These are phyloP conservation scores for Aspergillus pseudoviridinutans DNA, from an alignment of 2,329 filamentous ascomycete species.

Conservation along the genomic window DNA sequence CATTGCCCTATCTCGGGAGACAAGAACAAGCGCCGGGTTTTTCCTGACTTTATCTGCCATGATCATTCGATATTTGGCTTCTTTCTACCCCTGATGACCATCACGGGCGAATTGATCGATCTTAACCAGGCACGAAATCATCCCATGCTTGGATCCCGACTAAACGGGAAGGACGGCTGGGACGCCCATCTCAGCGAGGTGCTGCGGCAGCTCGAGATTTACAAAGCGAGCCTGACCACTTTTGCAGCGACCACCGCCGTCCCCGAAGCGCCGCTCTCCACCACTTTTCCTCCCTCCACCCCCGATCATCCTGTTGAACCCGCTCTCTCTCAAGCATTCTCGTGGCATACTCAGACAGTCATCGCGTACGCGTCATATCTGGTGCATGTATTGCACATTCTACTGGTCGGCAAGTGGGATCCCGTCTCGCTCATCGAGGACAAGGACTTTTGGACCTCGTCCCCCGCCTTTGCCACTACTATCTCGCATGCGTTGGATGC, in stretches of 20 bases:
- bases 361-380: slow-evolving; percentile 86
- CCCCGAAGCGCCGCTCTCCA: slow-evolving; percentile 34
- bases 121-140: slow-evolving; percentile 86
- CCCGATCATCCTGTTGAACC: slow-evolving; percentile 52
- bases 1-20: slow-evolving; percentile 33
- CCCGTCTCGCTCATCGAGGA: slow-evolving; percentile 90
- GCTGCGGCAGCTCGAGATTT: slow-evolving; percentile 71
- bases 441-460: slow-evolving; percentile 90
- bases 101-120: slow-evolving; percentile 86
- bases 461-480: slow-evolving; percentile 79
- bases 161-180: slow-evolving; percentile 72
- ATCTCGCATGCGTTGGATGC: slow-evolving; percentile 85
- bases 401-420: slow-evolving; percentile 93
- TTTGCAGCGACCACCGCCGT: slow-evolving; percentile 27
- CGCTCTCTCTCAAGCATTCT: slow-evolving; percentile 29
- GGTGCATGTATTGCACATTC: slow-evolving; percentile 87
- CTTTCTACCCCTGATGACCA: slow-evolving; percentile 91
- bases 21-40: slow-evolving; percentile 52
- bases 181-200: slow-evolving; percentile 77
- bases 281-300: slow-evolving; percentile 56
- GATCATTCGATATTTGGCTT: slow-evolving; percentile 88
- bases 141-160: slow-evolving; percentile 72
- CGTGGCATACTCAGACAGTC: slow-evolving; percentile 72
- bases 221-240: slow-evolving; percentile 67
- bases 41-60: slow-evolving; percentile 79